Conservation (phyloP, 2,329 filamentous ascomycete species). For the Chaetothyriales sp. region DNA sequence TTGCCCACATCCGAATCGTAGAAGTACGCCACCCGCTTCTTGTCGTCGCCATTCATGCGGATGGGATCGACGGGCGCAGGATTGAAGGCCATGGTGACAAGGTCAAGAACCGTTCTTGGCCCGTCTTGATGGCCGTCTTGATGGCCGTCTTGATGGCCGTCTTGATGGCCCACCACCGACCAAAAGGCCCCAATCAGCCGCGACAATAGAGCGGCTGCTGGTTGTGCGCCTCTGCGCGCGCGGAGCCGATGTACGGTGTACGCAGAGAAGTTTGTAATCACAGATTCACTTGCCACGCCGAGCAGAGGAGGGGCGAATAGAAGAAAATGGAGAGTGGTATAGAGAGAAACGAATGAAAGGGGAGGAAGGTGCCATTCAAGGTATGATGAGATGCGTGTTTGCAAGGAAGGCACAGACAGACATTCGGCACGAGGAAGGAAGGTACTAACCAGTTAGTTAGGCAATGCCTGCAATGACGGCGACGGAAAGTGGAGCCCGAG, state of each 20-base stretch:
- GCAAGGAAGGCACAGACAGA: neutral
- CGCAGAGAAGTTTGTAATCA: neutral
- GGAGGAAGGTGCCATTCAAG: neutral
- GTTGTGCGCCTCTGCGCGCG: neutral
- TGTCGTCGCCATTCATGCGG: slow-evolving; percentile 38
- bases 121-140: neutral
- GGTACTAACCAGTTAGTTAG: neutral
- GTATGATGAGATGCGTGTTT: neutral
- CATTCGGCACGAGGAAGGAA: neutral
- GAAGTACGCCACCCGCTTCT: slow-evolving; percentile 91
- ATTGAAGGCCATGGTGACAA: slow-evolving; percentile 34
- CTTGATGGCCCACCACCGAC: neutral
- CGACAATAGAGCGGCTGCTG: neutral
- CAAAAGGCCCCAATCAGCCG: neutral
- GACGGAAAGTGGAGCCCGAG: neutral
- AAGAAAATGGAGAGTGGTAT: neutral
- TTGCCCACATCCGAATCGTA: slow-evolving; percentile 98
- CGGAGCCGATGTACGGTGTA: neutral
- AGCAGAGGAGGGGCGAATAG: neutral
- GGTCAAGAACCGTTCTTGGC: neutral
- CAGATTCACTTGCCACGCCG: neutral
- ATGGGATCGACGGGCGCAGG: slow-evolving; percentile 40
- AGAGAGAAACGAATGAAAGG: neutral
- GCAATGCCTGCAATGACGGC: neutral
- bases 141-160: neutral